phyloP scores from a whole-genome alignment of 2,329 filamentous ascomycete species.

The Claviceps arundinis region DNA sequence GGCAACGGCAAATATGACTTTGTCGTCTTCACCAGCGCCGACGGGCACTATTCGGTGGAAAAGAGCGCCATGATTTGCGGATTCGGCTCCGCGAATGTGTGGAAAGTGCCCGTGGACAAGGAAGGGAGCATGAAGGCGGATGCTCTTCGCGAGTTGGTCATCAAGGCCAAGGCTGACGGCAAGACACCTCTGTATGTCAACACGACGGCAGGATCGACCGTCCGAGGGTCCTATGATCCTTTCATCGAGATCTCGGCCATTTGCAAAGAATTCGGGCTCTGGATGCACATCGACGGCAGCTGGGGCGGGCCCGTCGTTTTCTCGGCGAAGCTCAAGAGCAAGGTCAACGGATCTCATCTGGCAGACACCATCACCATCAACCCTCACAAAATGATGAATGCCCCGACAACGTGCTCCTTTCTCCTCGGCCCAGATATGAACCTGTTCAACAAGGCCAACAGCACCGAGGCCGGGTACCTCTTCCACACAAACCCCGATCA shows the following conservation, averaged over 20 bases:
- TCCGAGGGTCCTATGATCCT: constrained; percentile 79
- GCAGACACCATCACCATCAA: constrained; percentile 80
- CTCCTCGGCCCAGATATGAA: constrained; percentile 65
- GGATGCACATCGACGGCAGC: constrained; percentile 85
- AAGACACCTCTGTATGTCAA: constrained; percentile 90
- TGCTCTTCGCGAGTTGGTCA: constrained; percentile 50
- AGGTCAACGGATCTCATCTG: constrained; percentile 56
- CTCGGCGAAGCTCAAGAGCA: constrained; percentile 45
- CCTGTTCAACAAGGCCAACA: constrained; percentile 73
- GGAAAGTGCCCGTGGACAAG: constrained; percentile 59
- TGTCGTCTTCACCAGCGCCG: constrained; percentile 73
- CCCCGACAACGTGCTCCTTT: constrained; percentile 83
- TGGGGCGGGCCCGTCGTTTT: constrained; percentile 86
- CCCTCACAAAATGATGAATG: constrained; percentile 94
- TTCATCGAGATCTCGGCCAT: constrained; percentile 56
- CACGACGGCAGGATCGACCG: constrained; percentile 87
- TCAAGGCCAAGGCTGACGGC: constrained; percentile 48
- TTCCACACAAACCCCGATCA: constrained; percentile 48
- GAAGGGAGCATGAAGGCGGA: constrained; percentile 57
- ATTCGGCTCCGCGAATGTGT: constrained; percentile 62
- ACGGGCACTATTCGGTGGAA: constrained; percentile 90
- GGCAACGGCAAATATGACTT: constrained; percentile 58
- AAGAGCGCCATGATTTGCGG: constrained; percentile 90
- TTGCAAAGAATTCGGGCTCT: constrained; percentile 59
- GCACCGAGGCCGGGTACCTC: constrained; percentile 72